Evolutionary conservation across 495 filamentous ascomycete species (phyloP), one percentile per base, ranked within the genome.

Genomic region (Penicillium ochrochloron): DNA sequence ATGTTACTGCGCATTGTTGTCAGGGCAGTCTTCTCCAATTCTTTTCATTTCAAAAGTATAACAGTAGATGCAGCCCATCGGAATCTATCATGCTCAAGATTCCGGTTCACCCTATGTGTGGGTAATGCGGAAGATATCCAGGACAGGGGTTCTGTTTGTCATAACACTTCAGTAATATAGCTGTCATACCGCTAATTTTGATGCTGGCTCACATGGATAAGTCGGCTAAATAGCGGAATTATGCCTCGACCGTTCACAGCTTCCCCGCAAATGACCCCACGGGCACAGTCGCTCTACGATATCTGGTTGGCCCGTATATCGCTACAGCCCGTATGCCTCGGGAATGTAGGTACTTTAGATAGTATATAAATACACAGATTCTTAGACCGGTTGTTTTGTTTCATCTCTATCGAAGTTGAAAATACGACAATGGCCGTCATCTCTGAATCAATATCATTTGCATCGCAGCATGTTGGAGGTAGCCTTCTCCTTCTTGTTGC

Each of bases 201-300:
- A 21, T 19, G 33, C 17, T 10, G 0, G 15, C 52, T 54, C 11
- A 35, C 14, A 12, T 25, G 46, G 48, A 29, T 29, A 52, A 31
- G 25, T 7, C 25, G n/a, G 7, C n/a, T 23, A 15, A 31, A 14
- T 23, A 25, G 63, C 63, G 63, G 63, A 65, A 65, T 61, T 39
- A 35, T 52, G 39, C 63, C 58, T 51, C 52, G 52, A 54, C 14
- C 52, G 27, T 5, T 46, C 58, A 60, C 27, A 42, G 11, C 52
- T 65, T 61, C 63, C 63, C 63, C 63, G 63, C 63, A 65, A 29
- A 44, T 46, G 50, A 55, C 56, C 62, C 46, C 63, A 56, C 29
- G 52, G 31, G 39, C 19, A 37, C 51, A n/a, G n/a, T 23, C 15
- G 55, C 17, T 14, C 50, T 21, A 21, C 33, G 42, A 56, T 27